phyloP scores from a whole-genome alignment of 768 basidiomycete species.

The Leccinum uliginosum region DNA sequence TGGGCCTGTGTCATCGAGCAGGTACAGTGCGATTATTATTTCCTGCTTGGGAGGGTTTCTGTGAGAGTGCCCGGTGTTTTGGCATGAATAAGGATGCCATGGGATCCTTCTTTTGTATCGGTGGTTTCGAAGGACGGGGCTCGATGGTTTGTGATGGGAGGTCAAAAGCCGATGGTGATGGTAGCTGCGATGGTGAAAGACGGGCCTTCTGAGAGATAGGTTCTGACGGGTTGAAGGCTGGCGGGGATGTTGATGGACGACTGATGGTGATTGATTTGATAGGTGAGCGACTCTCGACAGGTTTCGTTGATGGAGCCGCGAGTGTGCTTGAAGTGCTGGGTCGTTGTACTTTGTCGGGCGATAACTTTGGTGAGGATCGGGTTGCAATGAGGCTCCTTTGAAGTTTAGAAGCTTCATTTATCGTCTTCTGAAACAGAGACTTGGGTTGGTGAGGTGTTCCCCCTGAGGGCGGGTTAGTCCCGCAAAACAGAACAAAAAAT shows the following conservation, averaged over 20 bases:
- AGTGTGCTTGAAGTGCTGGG: constrained; percentile 32
- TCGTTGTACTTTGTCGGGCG: constrained; percentile 40
- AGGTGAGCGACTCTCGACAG: constrained; percentile 40
- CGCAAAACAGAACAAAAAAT: not conserved
- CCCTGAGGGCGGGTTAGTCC: constrained; percentile 32
- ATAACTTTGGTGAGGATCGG: constrained; percentile 52
- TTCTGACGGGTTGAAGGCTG: constrained; percentile 10
- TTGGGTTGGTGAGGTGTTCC: constrained; percentile 45
- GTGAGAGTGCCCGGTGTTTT: constrained; percentile 64
- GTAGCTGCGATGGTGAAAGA: constrained; percentile 27
- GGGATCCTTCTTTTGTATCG: constrained; percentile 55
- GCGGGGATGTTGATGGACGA: constrained; percentile 25
- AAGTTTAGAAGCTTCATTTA: constrained; percentile 62
- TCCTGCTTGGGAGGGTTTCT: constrained; percentile 38
- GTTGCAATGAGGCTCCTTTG: constrained; percentile 57
- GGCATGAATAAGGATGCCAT: constrained; percentile 66
- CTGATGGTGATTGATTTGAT: constrained; percentile 47
- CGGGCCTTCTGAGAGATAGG: constrained; percentile 17
- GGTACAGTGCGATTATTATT: constrained; percentile 19
- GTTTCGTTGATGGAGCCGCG: constrained; percentile 27
- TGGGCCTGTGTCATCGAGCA: constrained; percentile 13
- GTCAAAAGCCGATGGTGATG: constrained; percentile 9
- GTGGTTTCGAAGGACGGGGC: constrained; percentile 34
- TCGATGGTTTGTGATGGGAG: constrained; percentile 21
- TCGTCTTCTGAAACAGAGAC: constrained; percentile 74